phyloP scores from a whole-genome alignment of 495 filamentous ascomycete species.

The Gamarada debralockiae region DNA sequence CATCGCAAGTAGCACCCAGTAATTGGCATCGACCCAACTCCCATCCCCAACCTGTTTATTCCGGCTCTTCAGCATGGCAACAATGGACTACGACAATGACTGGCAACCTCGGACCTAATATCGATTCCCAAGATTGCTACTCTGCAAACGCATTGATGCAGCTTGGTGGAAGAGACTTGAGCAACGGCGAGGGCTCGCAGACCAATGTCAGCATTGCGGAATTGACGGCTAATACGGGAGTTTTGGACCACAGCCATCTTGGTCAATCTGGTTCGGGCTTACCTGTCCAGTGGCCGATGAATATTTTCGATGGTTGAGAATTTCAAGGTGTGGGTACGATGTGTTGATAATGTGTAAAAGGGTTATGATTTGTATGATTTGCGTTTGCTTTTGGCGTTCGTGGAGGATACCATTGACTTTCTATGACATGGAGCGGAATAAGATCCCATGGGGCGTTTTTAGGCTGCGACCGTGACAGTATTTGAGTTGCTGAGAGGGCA shows the following conservation, averaged over 20 bases:
- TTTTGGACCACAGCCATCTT: background rate
- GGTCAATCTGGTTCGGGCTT: background rate
- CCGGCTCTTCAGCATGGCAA: constrained; percentile 21
- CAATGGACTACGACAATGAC: constrained; percentile 17
- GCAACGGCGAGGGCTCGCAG: background rate
- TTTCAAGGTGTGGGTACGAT: too few relatives aligned
- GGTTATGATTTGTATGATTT: too few relatives aligned
- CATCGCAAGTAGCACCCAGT: constrained; percentile 10
- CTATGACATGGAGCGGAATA: too few relatives aligned
- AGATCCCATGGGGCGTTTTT: too few relatives aligned
- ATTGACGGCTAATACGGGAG: background rate
- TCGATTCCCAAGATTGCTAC: constrained; percentile 26
- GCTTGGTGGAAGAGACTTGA: constrained; percentile 13
- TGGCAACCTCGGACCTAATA: constrained; percentile 9
- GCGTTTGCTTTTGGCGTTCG: too few relatives aligned
- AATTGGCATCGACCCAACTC: background rate
- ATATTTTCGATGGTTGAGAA: background rate
- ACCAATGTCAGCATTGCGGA: background rate
- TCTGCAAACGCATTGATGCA: constrained; percentile 24
- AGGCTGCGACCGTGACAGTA: too few relatives aligned
- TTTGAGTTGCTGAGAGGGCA: too few relatives aligned
- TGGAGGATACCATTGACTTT: too few relatives aligned
- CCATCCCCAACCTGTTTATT: background rate
- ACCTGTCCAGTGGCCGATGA: background rate
- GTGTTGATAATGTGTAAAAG: too few relatives aligned